Evolutionary conservation across 805 yeast species (phyloP).

Genomic region (Myxozyma geophila): DNA sequence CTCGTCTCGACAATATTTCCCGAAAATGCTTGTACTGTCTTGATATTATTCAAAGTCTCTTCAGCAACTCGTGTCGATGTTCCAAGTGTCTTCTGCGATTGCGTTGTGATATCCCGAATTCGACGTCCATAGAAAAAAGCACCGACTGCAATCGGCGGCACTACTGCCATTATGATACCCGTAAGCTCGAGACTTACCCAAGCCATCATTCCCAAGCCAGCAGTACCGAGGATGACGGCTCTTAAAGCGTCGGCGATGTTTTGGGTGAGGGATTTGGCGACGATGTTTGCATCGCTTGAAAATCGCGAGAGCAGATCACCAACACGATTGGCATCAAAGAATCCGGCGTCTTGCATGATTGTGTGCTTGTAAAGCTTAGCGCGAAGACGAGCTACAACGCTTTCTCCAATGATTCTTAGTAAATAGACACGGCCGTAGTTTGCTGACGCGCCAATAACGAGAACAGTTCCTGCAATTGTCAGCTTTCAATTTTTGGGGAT

Average conservation of each 20-base stretch:
- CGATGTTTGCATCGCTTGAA: conserved; percentile 86
- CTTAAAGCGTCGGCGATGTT: conserved; percentile 89
- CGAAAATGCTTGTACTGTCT: conserved; percentile 87
- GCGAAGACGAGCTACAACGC: conserved; percentile 82
- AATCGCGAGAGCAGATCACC: conserved; percentile 91
- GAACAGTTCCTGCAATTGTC: conserved; percentile 47
- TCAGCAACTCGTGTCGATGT: conserved; percentile 86
- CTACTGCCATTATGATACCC: conserved; percentile 70
- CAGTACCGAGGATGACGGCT: conserved; percentile 76
- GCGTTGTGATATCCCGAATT: conserved; percentile 72
- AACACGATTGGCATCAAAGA: conserved; percentile 84
- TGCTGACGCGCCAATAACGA: conserved; percentile 74
- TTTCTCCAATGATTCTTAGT: conserved; percentile 80
- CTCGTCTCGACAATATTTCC: conserved; percentile 79
- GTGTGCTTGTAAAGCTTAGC: conserved; percentile 75
- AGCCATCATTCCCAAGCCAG: conserved; percentile 91
- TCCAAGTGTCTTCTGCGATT: conserved; percentile 83
- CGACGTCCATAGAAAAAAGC: conserved; percentile 81
- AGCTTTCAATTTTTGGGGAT: not conserved
- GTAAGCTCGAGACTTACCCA: conserved; percentile 83
- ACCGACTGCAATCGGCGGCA: conserved; percentile 82
- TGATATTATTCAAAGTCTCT: conserved; percentile 82
- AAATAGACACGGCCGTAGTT: conserved; percentile 78
- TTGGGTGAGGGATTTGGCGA: conserved; percentile 82
- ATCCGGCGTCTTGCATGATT: conserved; percentile 82